Evolutionary conservation across 2,329 filamentous ascomycete genomes (phyloP).

Genomic region (Clonostachys chloroleuca): DNA sequence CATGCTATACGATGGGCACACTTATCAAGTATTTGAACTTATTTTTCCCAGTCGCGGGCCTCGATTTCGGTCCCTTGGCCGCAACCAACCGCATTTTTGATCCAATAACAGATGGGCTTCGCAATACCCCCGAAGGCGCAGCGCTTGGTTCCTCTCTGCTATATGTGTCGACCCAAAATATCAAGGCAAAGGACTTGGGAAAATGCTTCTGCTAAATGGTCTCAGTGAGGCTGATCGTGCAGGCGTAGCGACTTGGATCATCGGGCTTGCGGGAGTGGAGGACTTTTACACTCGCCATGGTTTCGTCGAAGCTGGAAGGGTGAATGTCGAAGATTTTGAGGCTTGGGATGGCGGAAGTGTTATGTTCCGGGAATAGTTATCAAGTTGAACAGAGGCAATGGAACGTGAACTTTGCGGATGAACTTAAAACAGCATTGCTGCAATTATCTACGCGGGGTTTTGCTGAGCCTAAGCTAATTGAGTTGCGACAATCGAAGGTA

Average conservation of each 20-base stretch:
- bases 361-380: conserved; percentile 26
- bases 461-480: too few relatives aligned
- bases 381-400: too few relatives aligned
- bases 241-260: conserved; percentile 22
- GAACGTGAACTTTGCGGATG: too few relatives aligned
- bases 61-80: too few relatives aligned
- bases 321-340: conserved; percentile 25
- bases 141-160: conserved; percentile 28
- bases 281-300: conserved; percentile 23
- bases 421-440: too few relatives aligned
- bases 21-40: too few relatives aligned
- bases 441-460: too few relatives aligned
- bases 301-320: conserved; percentile 24
- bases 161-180: conserved; percentile 19
- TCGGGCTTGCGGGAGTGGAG: conserved; percentile 22
- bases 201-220: conserved; percentile 19
- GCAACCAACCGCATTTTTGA: too few relatives aligned
- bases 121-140: conserved; percentile 11
- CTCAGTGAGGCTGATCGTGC: conserved; percentile 16
- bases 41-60: too few relatives aligned
- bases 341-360: conserved; percentile 27
- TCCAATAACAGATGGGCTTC: too few relatives aligned
- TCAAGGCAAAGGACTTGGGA: conserved; percentile 24
- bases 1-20: too few relatives aligned
- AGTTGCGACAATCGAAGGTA: too few relatives aligned